Conservation (phyloP, 2,329 filamentous ascomycete species). For the Periconia sp. region DNA sequence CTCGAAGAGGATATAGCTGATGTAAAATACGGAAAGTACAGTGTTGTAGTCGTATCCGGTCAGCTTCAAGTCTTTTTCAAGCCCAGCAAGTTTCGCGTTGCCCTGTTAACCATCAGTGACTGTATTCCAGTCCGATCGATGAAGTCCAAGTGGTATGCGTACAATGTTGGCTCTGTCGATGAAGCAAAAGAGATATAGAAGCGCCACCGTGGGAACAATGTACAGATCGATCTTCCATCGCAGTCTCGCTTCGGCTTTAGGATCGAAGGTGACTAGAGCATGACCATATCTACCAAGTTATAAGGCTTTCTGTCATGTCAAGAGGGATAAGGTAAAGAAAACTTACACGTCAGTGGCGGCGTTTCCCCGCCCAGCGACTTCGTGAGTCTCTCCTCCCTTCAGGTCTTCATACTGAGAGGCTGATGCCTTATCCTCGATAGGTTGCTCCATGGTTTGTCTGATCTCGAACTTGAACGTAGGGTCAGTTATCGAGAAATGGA, state of each 20-base stretch:
- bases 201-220: constrained; percentile 65
- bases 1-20: constrained; percentile 64
- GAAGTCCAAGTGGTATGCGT: background rate
- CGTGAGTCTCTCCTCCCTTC: constrained; percentile 26
- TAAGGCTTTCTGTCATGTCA: constrained; percentile 1
- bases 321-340: background rate
- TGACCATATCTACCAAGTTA: constrained; percentile 32
- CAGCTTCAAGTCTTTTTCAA: constrained; percentile 64
- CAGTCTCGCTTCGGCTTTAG: constrained; percentile 59
- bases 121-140: background rate
- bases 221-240: constrained; percentile 66
- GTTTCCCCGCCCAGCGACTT: constrained; percentile 31
- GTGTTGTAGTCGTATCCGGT: constrained; percentile 68
- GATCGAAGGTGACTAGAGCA: constrained; percentile 51
- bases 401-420: constrained; percentile 30
- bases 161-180: constrained; percentile 74
- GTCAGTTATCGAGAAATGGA: background rate
- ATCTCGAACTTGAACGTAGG: background rate
- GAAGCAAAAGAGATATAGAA: constrained; percentile 73
- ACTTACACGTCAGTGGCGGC: constrained; percentile 35
- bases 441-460: background rate
- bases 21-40: constrained; percentile 69
- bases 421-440: constrained; percentile 17
- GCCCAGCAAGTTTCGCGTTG: constrained; percentile 68
- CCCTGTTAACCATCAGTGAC: constrained; percentile 45